Evolutionary conservation across 495 filamentous ascomycete genomes (phyloP).

Genomic region (Aspergillus avenaceus): DNA sequence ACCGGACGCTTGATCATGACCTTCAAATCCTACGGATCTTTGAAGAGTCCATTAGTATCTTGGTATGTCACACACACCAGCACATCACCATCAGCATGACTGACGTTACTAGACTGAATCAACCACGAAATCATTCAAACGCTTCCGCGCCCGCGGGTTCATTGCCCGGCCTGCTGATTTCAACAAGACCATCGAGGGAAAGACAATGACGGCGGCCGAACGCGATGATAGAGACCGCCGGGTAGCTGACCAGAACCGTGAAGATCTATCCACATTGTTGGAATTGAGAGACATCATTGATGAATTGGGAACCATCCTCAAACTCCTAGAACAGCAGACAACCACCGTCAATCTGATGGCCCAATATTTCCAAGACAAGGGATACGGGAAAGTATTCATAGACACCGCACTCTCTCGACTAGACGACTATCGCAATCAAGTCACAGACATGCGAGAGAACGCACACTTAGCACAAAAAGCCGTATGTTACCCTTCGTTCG

Average conservation of each 20-base stretch:
- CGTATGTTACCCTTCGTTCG: conserved; percentile 16
- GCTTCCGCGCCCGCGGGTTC: conserved; percentile 51
- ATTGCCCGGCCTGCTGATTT: conserved; percentile 45
- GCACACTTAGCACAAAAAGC: conserved; percentile 39
- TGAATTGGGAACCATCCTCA: conserved; percentile 55
- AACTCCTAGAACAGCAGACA: conserved; percentile 56
- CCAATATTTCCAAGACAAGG: conserved; percentile 31
- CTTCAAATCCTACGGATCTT: conserved; percentile 64
- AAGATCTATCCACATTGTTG: conserved; percentile 59
- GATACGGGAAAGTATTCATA: conserved; percentile 37
- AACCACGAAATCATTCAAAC: conserved; percentile 60
- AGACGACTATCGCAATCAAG: conserved; percentile 52
- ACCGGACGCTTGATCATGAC: conserved; percentile 54
- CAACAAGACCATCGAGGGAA: conserved; percentile 43
- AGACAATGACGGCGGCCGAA: conserved; percentile 28
- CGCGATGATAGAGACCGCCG: conserved; percentile 50
- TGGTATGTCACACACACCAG: conserved; percentile 33
- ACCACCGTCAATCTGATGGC: conserved; percentile 46
- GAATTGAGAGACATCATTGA: conserved; percentile 66
- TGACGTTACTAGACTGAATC: conserved; percentile 49
- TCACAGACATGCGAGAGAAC: conserved; percentile 56
- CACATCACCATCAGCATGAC: not conserved
- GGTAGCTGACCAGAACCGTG: conserved; percentile 52
- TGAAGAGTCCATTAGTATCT: conserved; percentile 62
- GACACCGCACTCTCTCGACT: conserved; percentile 50